Conservation (phyloP, 1,284 basidiomycete genomes). For the Stygiomarasmius scandens region DNA sequence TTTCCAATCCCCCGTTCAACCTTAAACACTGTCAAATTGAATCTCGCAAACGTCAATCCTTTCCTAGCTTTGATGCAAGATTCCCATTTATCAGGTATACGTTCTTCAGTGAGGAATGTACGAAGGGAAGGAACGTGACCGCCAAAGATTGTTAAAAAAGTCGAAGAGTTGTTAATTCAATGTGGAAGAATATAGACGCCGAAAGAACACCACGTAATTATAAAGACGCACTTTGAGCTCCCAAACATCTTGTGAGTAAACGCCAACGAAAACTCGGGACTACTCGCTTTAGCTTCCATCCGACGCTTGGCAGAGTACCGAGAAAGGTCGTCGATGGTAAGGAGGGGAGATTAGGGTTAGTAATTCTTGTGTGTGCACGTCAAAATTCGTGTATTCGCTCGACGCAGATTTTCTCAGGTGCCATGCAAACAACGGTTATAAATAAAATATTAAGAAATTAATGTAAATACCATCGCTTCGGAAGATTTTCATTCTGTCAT, state of each 20-base stretch:
- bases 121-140: conserved; percentile 60
- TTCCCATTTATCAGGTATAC: conserved; percentile 71
- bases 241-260: conserved; percentile 62
- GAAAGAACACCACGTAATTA: not conserved
- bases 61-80: conserved; percentile 51
- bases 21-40: conserved; percentile 57
- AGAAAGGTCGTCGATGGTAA: too few species aligned
- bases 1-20: conserved; percentile 46
- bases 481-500: too few species aligned
- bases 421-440: too few species aligned
- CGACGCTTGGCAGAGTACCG: conserved; percentile 50
- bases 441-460: too few species aligned
- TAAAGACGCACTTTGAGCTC: conserved; percentile 58
- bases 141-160: conserved; percentile 65
- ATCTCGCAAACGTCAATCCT: conserved; percentile 61
- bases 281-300: conserved; percentile 51
- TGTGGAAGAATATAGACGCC: conserved; percentile 4
- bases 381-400: too few species aligned
- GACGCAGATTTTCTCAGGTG: too few species aligned
- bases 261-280: conserved; percentile 55
- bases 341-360: too few species aligned
- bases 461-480: too few species aligned
- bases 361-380: too few species aligned
- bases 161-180: conserved; percentile 48
- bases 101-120: conserved; percentile 61